A percentile compares a stretch with the other conserved stretches of the same genome.
Conservation (phyloP, 306 rosid species). For the Chamaecrista fasciculata region DNA sequence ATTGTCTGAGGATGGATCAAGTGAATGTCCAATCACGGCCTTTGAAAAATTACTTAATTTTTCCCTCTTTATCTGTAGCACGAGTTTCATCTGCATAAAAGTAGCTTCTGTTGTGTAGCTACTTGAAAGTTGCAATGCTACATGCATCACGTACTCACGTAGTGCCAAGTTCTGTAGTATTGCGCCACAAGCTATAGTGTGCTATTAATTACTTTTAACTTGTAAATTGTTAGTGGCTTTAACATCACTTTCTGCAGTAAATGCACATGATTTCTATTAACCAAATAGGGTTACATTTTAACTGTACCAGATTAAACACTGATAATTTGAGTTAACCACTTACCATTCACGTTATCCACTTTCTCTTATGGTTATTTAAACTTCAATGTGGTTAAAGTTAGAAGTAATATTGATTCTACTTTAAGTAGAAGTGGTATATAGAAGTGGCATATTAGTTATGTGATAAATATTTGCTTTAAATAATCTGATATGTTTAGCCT, state of each 20-base stretch:
- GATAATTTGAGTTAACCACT: not conserved
- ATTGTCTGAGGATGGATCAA: too few species aligned
- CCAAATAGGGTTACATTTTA: not conserved
- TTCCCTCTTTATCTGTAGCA: too few species aligned
- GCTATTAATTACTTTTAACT: too few species aligned
- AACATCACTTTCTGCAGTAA: not conserved
- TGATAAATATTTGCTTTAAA: constrained; percentile 21
- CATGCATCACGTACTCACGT: too few species aligned
- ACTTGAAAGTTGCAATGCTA: too few species aligned
- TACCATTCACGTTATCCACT: not conserved
- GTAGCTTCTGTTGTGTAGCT: too few species aligned
- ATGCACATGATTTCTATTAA: not conserved
- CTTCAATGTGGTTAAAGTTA: not conserved
- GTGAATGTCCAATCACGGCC: too few species aligned
- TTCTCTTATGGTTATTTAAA: not conserved
- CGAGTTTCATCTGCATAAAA: too few species aligned
- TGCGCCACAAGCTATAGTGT: too few species aligned
- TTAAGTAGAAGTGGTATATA: not conserved
- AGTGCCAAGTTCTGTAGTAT: too few species aligned
- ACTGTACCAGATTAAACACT: not conserved
- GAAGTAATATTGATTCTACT: not conserved
- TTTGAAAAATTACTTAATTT: too few species aligned
- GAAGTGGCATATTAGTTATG: not conserved
- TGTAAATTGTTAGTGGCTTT: not conserved
- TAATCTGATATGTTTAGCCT: constrained; percentile 31